Conservation (phyloP, 1,284 basidiomycete genomes). For the Baeospora myosura region DNA sequence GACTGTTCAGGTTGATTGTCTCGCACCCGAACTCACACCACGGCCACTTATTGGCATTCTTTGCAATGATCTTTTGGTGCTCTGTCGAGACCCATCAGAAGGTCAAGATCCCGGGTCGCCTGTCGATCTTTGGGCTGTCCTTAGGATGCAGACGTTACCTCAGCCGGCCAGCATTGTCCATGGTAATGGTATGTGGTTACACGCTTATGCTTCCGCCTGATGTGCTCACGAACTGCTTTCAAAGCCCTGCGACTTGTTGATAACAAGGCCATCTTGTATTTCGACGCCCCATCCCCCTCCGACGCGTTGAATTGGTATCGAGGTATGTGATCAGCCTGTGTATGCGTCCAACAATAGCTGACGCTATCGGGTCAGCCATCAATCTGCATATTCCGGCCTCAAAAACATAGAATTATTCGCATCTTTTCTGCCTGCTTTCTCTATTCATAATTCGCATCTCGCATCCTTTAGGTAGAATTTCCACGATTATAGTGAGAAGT, state of each 20-base stretch:
- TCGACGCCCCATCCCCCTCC: conserved; percentile 76
- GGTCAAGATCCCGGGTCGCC: conserved; percentile 62
- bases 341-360: conserved; percentile 5
- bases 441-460: conserved; percentile 4
- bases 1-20: conserved; percentile 81
- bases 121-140: conserved; percentile 89
- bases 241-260: conserved; percentile 80
- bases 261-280: conserved; percentile 89
- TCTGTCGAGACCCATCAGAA: conserved; percentile 76
- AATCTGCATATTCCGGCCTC: conserved; percentile 57
- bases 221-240: conserved; percentile 7
- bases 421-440: conserved; percentile 3
- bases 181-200: conserved; percentile 58
- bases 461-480: neutral
- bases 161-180: conserved; percentile 88
- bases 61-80: conserved; percentile 88
- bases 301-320: conserved; percentile 87
- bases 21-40: conserved; percentile 76
- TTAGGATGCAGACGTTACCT: conserved; percentile 84
- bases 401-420: conserved; percentile 29
- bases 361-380: conserved; percentile 36
- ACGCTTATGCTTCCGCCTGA: conserved; percentile 6
- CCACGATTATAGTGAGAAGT: neutral
- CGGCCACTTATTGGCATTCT: conserved; percentile 72
- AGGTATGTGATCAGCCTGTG: conserved; percentile 39